Evolutionary conservation across 176 grass and related monocot species (phyloP), one percentile per base, ranked within the genome.

Genomic region (Guadua angustifolia): DNA sequence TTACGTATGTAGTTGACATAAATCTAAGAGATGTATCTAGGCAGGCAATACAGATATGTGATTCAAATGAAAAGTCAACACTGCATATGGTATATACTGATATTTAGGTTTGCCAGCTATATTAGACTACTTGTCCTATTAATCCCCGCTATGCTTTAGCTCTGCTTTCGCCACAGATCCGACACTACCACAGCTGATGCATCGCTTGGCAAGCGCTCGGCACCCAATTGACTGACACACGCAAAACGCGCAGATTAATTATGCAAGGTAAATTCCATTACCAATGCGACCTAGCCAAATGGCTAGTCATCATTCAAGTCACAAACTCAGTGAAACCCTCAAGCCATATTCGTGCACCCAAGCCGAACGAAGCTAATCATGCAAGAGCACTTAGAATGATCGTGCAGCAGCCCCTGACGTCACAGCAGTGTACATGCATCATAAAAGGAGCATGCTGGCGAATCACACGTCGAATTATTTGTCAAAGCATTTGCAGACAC

Each of bases 61-160:
- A 78, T 5, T 65, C 9, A 39, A 11, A 24, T n/a, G n/a, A 11
- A 5, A 84, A 78, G 68, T 66, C 68, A 72, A 84, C 1, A 16
- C 14, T 33, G 2, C 3, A 0, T 33, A 35, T 14, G 8, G 26
- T 80, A 33, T 22, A 35, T 33, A 8, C 1, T 14, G 0, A 21
- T 7, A 77, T 24, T 25, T 46, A 60, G 16, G 42, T 51, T 70
- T 77, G 78, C 42, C 57, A 35, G 60, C 61, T 75, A 74, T 39
- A 39, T 39, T 6, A 39, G 5, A 39, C 38, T 6, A 4, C 36
- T 2, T 42, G 40, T 7, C 36, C 7, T 42, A 7, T 42, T 42
- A 42, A 42, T 42, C 40, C 7, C 0, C 7, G 40, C 40, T 42
- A 1, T 42, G 33, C 3, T 47, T 14, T 47, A 47, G 12, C 4